These are phyloP conservation scores for Sclerotinia trifoliorum DNA, from an alignment of 2,329 filamentous ascomycete species.

Conservation along the genomic window DNA sequence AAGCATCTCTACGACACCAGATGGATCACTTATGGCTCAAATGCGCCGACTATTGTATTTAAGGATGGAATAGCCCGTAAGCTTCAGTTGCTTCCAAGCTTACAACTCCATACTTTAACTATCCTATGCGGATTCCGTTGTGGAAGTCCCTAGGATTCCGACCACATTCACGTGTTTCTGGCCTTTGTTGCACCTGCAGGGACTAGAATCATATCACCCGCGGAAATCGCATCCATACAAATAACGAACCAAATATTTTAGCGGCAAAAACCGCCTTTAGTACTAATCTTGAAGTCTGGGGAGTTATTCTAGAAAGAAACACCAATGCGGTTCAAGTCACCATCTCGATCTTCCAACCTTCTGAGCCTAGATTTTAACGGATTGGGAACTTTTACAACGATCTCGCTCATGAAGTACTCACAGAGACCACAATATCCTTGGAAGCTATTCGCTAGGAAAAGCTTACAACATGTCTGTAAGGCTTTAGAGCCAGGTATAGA, in stretches of 20 bases:
- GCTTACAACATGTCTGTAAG: neutral
- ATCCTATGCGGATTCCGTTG: neutral
- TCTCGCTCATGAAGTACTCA: neutral
- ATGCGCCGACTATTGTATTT: too few species aligned
- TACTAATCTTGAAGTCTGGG: too few species aligned
- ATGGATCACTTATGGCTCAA: too few species aligned
- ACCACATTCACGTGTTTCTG: neutral
- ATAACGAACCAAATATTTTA: too few species aligned
- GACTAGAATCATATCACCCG: neutral
- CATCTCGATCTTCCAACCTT: neutral
- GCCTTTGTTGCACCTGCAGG: neutral
- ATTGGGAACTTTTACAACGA: neutral
- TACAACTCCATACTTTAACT: neutral
- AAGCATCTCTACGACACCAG: too few species aligned
- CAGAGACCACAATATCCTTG: neutral
- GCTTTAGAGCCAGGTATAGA: neutral
- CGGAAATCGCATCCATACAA: neutral
- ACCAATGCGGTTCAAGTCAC: neutral
- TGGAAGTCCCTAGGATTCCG: too few species aligned
- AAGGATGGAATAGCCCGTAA: too few species aligned
- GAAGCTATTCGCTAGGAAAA: neutral
- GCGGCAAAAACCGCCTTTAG: too few species aligned
- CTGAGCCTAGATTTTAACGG: neutral
- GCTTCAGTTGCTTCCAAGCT: neutral
- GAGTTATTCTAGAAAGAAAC: too few species aligned